Evolutionary conservation across 164 flowering plant species (phyloP).

Genomic region (Umbilicus rupestris): DNA sequence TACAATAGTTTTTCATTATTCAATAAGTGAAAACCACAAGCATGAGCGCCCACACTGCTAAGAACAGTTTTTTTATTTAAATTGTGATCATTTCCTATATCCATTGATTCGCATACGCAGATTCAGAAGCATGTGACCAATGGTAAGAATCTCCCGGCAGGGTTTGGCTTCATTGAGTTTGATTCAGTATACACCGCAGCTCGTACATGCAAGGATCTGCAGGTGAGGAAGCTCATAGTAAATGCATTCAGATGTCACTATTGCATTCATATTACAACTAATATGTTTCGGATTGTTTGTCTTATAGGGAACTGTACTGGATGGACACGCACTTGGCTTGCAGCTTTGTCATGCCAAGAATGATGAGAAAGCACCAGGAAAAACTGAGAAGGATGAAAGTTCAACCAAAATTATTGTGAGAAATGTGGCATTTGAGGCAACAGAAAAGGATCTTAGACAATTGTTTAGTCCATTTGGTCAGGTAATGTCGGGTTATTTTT

Average conservation of each 20-base stretch:
- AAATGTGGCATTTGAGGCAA: slow-evolving; percentile 97
- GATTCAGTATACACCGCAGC: slow-evolving; percentile 80
- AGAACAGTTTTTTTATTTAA: background rate
- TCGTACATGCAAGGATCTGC: slow-evolving; percentile 65
- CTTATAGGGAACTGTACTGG: slow-evolving; percentile 76
- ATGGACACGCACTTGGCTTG: slow-evolving; percentile 87
- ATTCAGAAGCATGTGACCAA: slow-evolving; percentile 74
- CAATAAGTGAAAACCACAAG: background rate
- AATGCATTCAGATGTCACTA: background rate
- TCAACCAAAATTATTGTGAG: slow-evolving; percentile 80
- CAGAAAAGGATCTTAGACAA: slow-evolving; percentile 80
- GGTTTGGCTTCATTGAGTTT: slow-evolving; percentile 89
- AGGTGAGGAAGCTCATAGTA: slow-evolving; percentile 30
- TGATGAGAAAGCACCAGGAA: slow-evolving; percentile 33
- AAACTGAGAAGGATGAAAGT: slow-evolving; percentile 50
- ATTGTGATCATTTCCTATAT: background rate
- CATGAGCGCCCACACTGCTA: background rate
- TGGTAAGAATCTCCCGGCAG: slow-evolving; percentile 81
- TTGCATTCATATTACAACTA: background rate
- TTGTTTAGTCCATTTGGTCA: slow-evolving; percentile 90
- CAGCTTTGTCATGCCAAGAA: slow-evolving; percentile 73
- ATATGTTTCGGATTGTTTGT: slow-evolving; percentile 1
- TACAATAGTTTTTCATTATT: no score
- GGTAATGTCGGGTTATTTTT: slow-evolving; percentile 30
- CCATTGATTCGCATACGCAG: slow-evolving; percentile 26